Percentiles rank a stretch among this genome's conserved stretches.
Conservation (phyloP, 305 asterid genomes). For the Plantago rigida region DNA sequence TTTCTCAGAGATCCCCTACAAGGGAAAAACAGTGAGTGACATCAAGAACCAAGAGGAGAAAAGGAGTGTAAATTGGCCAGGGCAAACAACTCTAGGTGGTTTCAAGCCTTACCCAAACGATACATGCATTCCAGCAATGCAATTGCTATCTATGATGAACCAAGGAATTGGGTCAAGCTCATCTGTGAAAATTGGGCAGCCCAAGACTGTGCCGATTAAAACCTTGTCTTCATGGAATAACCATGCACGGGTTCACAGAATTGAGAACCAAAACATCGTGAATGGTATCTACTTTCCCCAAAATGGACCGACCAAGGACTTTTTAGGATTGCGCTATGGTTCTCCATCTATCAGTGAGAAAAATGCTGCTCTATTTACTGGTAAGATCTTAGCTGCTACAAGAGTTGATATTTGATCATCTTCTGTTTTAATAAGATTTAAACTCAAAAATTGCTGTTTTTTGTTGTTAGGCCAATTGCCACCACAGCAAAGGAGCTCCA, state of each 20-base stretch:
- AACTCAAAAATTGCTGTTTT: constrained; percentile 8
- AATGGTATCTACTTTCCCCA: constrained; percentile 28
- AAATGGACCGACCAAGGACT: constrained; percentile 28
- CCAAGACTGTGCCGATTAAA: constrained; percentile 32
- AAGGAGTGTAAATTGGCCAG: constrained; percentile 22
- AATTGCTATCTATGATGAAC: constrained; percentile 68
- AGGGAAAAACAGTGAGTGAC: constrained; percentile 45
- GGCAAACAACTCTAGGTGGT: constrained; percentile 30
- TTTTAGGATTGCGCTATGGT: constrained; percentile 20
- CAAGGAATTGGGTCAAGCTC: constrained; percentile 33
- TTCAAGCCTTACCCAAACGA: constrained; percentile 50
- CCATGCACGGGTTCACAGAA: constrained; percentile 34
- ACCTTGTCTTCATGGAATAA: constrained; percentile 39
- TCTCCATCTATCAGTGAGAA: constrained; percentile 27
- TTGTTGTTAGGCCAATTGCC: constrained; percentile 26
- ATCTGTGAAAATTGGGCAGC: constrained; percentile 31
- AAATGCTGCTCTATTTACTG: constrained; percentile 28
- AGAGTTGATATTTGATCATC: neutral
- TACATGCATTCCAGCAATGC: constrained; percentile 65
- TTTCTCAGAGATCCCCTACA: constrained; percentile 29
- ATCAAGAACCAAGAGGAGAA: constrained; percentile 37
- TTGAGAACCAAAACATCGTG: constrained; percentile 28
- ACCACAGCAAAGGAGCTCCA: constrained; percentile 27
- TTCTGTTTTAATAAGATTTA: neutral
- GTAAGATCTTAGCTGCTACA: constrained; percentile 19